Evolutionary conservation across 148 eudicot genomes (phyloP), one percentile per base, ranked within the genome.

Genomic region (Rhododendron vialii): DNA sequence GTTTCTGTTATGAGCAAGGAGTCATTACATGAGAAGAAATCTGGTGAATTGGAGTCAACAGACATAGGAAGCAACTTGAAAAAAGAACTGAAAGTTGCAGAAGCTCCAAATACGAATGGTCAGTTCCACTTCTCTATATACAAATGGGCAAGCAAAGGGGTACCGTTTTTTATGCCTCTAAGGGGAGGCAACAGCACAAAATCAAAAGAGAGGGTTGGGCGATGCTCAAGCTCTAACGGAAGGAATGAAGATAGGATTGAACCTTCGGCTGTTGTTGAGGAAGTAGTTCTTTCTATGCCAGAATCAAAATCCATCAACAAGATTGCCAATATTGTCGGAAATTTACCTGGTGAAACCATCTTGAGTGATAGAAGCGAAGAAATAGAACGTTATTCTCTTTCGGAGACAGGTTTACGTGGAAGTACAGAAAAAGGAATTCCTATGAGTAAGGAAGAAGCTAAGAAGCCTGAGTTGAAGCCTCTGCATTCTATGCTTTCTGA

Each of bases 121-220:
- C 92, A 91, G 69, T 97, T 95, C 88, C 99, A 97, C 85, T 97
- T 95, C 87, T 97, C 98, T 24, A 95, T 97, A 85, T 91, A 97
- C 89, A 95, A 93, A 85, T 97, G 99, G 99, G 93, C 95, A 83
- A 88, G 89, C 87, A 91, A 84, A 86, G 95, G 92, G 90, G 91
- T 90, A 50, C 95, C 96, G 7, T 38, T 93, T 43, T 82, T 89
- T 67, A 86, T 93, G 88, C 91, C 95, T 47, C 84, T 89, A 33
- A 78, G 89, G 85, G 88, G 80, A 87, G 88, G 89, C 12, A 90
- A 87, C 28, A 69, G 82, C 82, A 85, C 84, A 53, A 91, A 83
- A 84, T 87, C 86, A 24, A 92, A 87, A 89, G 90, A 91, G 47
- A 84, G 73, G 43, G 55, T 82, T 71, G 88, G 87, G 67, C 87